These are phyloP conservation scores for Musa acuminata DNA, from an alignment of 176 grass and related monocot genomes.

Conservation along the genomic window DNA sequence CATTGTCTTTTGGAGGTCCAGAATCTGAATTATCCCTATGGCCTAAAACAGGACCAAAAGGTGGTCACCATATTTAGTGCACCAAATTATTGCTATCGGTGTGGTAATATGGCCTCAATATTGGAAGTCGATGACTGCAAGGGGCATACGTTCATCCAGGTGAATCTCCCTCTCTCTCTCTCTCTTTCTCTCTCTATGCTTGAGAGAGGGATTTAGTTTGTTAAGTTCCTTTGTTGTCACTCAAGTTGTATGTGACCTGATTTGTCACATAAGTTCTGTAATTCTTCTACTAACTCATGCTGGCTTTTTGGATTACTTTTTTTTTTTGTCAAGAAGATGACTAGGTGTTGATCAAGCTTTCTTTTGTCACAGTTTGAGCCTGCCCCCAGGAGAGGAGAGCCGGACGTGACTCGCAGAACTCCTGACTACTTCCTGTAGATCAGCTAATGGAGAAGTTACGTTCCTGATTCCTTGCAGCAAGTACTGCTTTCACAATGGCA, in stretches of 20 bases:
- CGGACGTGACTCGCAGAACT: constrained; percentile 5
- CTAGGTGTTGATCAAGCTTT: background rate
- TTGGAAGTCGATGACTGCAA: constrained; percentile 96
- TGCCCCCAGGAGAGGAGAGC: constrained; percentile 8
- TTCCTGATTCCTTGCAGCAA: background rate
- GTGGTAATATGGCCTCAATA: constrained; percentile 97
- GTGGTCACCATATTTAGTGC: constrained; percentile 98
- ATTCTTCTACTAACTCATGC: too few relatives aligned
- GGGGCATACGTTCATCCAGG: constrained; percentile 95
- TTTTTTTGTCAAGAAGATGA: too few relatives aligned
- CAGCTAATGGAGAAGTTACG: background rate
- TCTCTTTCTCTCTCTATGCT: background rate
- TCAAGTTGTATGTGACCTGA: too few relatives aligned
- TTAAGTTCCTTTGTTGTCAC: too few relatives aligned
- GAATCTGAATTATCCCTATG: constrained; percentile 15
- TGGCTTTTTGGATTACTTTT: too few relatives aligned
- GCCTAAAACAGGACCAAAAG: constrained; percentile 77
- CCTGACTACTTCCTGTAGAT: constrained; percentile 8
- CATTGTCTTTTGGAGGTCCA: background rate
- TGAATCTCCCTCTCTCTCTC: constrained; percentile 14
- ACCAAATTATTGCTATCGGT: constrained; percentile 97
- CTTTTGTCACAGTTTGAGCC: constrained; percentile 1
- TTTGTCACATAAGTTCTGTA: background rate
- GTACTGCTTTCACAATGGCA: background rate
- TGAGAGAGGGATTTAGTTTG: background rate